These are phyloP conservation scores for Handroanthus guayacan DNA, from an alignment of 257 asterid genomes.

Conservation along the genomic window DNA sequence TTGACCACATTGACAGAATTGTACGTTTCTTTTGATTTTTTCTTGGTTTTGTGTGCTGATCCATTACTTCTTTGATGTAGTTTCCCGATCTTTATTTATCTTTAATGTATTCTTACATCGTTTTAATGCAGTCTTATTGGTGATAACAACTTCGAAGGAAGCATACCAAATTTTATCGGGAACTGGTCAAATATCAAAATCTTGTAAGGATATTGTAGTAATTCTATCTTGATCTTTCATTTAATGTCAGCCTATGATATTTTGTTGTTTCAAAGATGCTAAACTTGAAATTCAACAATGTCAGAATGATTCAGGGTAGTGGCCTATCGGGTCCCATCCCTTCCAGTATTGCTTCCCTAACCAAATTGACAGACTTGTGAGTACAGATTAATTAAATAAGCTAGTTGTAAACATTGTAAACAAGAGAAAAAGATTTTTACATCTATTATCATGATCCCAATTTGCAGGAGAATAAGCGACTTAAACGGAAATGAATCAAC, in stretches of 20 bases:
- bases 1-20: conserved; percentile 63
- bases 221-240: neutral
- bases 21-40: conserved; percentile 28
- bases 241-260: neutral
- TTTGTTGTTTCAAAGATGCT: neutral
- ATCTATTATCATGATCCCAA: conserved; percentile 25
- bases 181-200: conserved; percentile 56
- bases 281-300: conserved; percentile 25
- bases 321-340: conserved; percentile 80
- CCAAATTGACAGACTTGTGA: conserved; percentile 69
- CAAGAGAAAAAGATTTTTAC: neutral
- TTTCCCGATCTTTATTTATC: neutral
- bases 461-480: conserved; percentile 80
- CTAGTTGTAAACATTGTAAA: neutral
- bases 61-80: neutral
- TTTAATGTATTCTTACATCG: neutral
- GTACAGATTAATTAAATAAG: conserved; percentile 30
- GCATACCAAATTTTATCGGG: conserved; percentile 60
- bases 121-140: conserved; percentile 59
- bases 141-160: conserved; percentile 71
- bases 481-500: conserved; percentile 63
- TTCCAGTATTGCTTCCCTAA: conserved; percentile 57
- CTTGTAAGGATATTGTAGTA: conserved; percentile 51
- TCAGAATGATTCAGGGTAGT: conserved; percentile 69
- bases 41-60: neutral